Evolutionary conservation across 1,139 yeast species (phyloP).

Genomic region (Meyerozyma sp.): DNA sequence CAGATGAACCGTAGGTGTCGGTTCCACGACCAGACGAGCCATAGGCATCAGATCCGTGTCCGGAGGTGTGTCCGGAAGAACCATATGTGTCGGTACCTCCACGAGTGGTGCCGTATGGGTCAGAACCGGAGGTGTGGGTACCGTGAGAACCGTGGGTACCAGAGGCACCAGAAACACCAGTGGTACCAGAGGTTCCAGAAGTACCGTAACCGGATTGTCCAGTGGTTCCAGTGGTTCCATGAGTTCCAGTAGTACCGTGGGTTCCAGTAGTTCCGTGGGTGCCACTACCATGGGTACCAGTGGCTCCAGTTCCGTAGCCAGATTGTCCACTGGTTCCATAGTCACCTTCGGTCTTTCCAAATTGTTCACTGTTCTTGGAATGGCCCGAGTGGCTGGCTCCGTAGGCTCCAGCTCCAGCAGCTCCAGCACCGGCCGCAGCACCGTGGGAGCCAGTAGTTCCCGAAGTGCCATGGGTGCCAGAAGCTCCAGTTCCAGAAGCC

Average conservation of each 20-base stretch:
- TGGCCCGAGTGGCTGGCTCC: conserved; percentile 1
- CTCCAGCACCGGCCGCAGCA: conserved; percentile 6
- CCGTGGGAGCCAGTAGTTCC: conserved; percentile 3
- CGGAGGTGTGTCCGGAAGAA: conserved; percentile 5
- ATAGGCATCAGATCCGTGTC: conserved; percentile 2
- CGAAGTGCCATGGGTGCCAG: conserved; percentile 8
- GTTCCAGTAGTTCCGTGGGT: background rate
- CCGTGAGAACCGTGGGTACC: background rate
- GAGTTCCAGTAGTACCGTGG: conserved; percentile 1
- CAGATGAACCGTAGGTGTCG: conserved; percentile 8
- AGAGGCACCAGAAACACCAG: background rate
- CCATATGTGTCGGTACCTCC: conserved; percentile 9
- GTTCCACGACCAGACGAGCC: conserved; percentile 6
- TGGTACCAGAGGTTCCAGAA: background rate
- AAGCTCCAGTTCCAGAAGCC: conserved; percentile 4
- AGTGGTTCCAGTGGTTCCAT: background rate
- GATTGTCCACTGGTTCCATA: background rate
- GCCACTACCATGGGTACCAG: background rate
- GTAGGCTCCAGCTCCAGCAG: conserved; percentile 2
- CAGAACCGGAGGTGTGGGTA: background rate
- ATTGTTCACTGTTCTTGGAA: background rate
- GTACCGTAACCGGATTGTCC: background rate
- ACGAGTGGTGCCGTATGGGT: background rate
- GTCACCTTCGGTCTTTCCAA: conserved; percentile 1
- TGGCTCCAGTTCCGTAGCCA: background rate